Conservation (phyloP, 495 filamentous ascomycete species). For the Usnea hakonensis region DNA sequence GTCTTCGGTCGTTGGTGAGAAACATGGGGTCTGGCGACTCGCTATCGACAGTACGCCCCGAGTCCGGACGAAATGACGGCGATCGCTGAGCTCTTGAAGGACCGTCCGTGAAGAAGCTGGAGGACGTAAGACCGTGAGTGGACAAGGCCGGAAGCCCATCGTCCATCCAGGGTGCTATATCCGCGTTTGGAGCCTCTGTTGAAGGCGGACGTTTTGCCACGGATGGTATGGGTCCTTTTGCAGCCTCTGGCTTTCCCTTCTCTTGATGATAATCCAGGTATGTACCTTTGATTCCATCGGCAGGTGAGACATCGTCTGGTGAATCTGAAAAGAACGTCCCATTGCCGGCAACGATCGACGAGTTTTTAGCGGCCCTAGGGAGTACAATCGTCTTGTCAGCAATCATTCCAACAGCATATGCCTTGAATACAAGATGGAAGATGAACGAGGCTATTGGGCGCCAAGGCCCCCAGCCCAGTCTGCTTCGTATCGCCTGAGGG, state of each 20-base stretch:
- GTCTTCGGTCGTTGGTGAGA: conserved; percentile 68
- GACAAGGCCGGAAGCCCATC: conserved; percentile 30
- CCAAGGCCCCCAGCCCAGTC: neutral
- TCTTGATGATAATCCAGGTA: conserved; percentile 38
- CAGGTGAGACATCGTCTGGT: conserved; percentile 39
- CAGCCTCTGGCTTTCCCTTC: conserved; percentile 30
- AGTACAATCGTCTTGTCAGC: conserved; percentile 6
- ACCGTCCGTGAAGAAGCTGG: conserved; percentile 39
- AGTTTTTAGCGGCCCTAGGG: conserved; percentile 9
- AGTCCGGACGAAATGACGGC: conserved; percentile 57
- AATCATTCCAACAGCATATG: neutral
- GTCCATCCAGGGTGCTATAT: conserved; percentile 34
- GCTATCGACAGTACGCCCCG: conserved; percentile 43
- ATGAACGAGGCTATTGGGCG: neutral
- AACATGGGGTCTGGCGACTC: conserved; percentile 62
- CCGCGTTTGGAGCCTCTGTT: conserved; percentile 21
- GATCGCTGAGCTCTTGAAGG: conserved; percentile 51
- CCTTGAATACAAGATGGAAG: neutral
- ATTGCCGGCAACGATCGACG: conserved; percentile 11
- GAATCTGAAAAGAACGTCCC: conserved; percentile 39
- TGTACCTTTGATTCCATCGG: conserved; percentile 35
- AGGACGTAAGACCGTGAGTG: conserved; percentile 27
- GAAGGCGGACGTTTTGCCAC: conserved; percentile 17
- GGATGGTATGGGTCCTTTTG: conserved; percentile 22
- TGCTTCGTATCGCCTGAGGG: neutral